Base-by-base conservation (phyloP, 2,329 filamentous ascomycete species). In the Nemania diffusa region DNA sequence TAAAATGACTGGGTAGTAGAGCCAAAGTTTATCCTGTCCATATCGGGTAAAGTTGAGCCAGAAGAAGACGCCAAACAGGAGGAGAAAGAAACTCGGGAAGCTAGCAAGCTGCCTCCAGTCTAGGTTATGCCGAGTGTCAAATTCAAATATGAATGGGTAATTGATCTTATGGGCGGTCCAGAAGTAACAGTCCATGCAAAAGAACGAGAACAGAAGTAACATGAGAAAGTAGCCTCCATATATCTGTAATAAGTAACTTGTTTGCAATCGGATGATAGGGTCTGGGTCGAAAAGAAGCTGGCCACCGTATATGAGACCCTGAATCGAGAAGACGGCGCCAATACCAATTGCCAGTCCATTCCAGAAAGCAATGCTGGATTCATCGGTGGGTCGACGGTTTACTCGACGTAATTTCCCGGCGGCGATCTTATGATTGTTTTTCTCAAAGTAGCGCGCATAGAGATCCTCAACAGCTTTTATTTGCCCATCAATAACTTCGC, bases 91-190 rank as follows among this genome's bases (percentile, higher is more conserved):
- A 72, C 92, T 92, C 2, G 96, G 94, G 69, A 98, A 90, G 84
- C 96, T 92, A 6, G 91, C 85, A 32, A 97, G 84, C 78, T 97
- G 90, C 72, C 92, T 90, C 94, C 95, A 99, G 79, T 98, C 93
- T 29, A 98, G 82, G 70, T 91, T 88, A 78, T 96, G 90, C 65
- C 95, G 87, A 61, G 91, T 90, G 82, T 98, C 94, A 76, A 97
- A 96, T 80, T 99, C 96, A 76, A 99, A 99, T 73, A 98, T 93
- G 79, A 97, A 97, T 61, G 91, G 88, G 78, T 98, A 98, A 78
- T 99, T 99, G 80, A 99, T 92, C 79, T 95, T 97, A 77, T 91
- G 90, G 58, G 83, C 83, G 5, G 89, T 88, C 93, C 95, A 99
- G 17, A 97, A 81, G 63, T 90, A 89, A 78, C 94, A 97, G 75